Base-by-base conservation (phyloP, 495 filamentous ascomycete species). In the Letharia columbiana region DNA sequence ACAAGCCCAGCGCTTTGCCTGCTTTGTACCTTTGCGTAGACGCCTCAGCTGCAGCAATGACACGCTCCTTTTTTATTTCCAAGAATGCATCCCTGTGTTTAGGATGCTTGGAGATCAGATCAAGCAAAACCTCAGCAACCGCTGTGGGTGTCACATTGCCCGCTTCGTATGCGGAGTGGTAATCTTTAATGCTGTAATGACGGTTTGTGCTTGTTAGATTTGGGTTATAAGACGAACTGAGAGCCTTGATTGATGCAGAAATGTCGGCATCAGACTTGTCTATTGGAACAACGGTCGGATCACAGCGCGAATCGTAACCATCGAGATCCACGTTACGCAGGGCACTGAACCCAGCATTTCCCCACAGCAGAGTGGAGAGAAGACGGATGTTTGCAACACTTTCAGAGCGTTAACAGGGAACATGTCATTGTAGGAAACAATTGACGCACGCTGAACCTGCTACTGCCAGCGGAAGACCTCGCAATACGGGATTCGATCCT, bases 221-320 rank as follows among this genome's bases (percentile, higher is more conserved):
- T 44, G 42, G 62, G 44, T 66, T 56, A 40, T 67, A 61, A 11
- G 60, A 23, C 20, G 40, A 45, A 17, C 57, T 47, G 33, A 41
- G 18, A 28, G 64, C 45, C 28, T n/a, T 73, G 28, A 65, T 52
- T 23, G 73, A 70, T 0, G 71, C 67, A 11, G 71, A 67, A 70
- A 17, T 74, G 23, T 62, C 60, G 11, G 65, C 66, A 5, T 76
- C 69, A 41, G 72, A 66, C 44, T 68, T 61, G n/a, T 72, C 66
- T 60, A 88, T 72, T 9, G 90, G 91, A 52, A 89, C 88, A 33
- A 96, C 92, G 42, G 89, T 89, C n/a, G 93, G 92, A 70, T 94
- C 91, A 72, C 84, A 92, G 66, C 88, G 83, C 20, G 87, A 82
- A 18, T 80, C 71, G 69, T 87, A 86, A 31, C 79, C 67, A 10